phyloP scores from a whole-genome alignment of 2,329 filamentous ascomycete species.

The Beauveria australis region DNA sequence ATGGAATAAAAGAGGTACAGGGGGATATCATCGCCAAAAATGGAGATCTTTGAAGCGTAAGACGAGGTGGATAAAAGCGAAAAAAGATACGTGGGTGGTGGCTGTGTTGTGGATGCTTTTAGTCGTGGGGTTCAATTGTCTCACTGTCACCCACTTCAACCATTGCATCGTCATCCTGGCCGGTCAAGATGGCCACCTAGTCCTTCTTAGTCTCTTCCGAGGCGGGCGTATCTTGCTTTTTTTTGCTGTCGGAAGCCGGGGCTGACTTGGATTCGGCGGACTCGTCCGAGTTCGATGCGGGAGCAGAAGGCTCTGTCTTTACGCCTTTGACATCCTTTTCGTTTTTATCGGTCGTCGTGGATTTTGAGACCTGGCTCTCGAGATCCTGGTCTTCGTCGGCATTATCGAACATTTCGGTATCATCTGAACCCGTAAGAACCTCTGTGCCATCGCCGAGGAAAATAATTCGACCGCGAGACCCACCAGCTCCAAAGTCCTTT shows the following conservation, averaged over 20 bases:
- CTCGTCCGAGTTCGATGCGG: constrained; percentile 4
- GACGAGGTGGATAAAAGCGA: not conserved
- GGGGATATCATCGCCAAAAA: constrained; percentile 9
- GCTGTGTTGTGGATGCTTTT: not conserved
- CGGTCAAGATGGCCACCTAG: constrained; percentile 23
- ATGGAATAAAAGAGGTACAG: constrained; percentile 1
- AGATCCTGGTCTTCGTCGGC: constrained; percentile 78
- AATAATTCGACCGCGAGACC: constrained; percentile 80
- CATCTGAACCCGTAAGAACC: constrained; percentile 78
- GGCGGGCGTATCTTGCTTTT: not conserved
- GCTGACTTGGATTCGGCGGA: constrained; percentile 12
- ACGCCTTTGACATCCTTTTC: constrained; percentile 13
- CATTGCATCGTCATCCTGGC: constrained; percentile 8
- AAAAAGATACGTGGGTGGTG: constrained; percentile 5
- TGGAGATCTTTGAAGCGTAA: constrained; percentile 2
- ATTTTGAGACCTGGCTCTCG: constrained; percentile 71
- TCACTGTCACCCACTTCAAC: constrained; percentile 15
- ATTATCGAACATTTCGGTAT: constrained; percentile 90
- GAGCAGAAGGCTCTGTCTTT: constrained; percentile 14
- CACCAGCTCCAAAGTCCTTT: constrained; percentile 56
- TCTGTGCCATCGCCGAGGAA: constrained; percentile 93
- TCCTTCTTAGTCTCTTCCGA: constrained; percentile 27
- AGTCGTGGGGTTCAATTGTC: constrained; percentile 1
- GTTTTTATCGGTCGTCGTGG: constrained; percentile 18
- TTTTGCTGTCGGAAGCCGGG: not conserved